A percentile compares a stretch with the other conserved stretches of the same genome.
Evolutionary conservation across 2,329 filamentous ascomycete species (phyloP).

Genomic region (Diaporthe citriasiana): DNA sequence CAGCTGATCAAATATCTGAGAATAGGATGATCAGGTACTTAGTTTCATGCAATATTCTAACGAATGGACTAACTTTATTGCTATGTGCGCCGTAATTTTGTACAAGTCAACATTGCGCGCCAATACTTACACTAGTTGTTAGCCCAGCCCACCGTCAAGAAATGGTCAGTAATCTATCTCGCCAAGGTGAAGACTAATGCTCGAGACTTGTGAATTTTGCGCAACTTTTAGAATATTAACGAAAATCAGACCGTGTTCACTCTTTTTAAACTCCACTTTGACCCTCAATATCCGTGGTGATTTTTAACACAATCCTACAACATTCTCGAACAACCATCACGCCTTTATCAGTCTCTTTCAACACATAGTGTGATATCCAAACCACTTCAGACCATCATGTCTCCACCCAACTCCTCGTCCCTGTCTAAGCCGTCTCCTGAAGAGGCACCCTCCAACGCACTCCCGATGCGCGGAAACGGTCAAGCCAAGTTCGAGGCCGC

Average conservation of each 20-base stretch:
- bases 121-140: not conserved
- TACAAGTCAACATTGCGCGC: not conserved
- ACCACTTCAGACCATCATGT: not conserved
- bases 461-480: too few species aligned
- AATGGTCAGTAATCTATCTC: not conserved
- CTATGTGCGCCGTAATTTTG: not conserved
- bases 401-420: not conserved
- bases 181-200: not conserved
- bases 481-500: not conserved
- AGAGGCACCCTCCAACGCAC: not conserved
- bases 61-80: too few species aligned
- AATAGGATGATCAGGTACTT: too few species aligned
- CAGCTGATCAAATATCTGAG: too few species aligned
- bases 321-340: not conserved
- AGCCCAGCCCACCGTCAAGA: not conserved
- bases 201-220: too few species aligned
- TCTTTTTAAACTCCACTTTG: too few species aligned
- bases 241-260: not conserved
- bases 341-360: too few species aligned
- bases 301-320: not conserved
- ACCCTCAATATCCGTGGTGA: accelerated
- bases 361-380: not conserved
- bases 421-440: not conserved
- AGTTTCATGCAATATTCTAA: too few species aligned
- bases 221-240: not conserved